Evolutionary conservation across 2,329 filamentous ascomycete genomes (phyloP), one percentile per base, ranked within the genome.

Genomic region (Cryphonectria naterciae): DNA sequence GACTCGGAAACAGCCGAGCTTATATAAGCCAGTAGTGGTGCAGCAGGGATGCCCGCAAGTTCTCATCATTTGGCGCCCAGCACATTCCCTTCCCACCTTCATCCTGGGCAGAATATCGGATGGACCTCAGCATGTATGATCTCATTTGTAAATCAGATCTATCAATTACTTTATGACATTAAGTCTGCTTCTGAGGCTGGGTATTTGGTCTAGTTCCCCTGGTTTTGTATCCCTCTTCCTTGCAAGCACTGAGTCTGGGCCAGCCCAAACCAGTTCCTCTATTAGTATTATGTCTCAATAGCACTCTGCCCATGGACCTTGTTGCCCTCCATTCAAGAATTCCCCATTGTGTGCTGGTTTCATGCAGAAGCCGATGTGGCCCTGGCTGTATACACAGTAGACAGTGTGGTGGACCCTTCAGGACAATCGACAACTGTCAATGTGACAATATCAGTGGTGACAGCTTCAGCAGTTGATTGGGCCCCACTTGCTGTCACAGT

Each of bases 1-100:
- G 64, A 17, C n/a, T 66, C 64, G 64, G 64, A 19, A 66, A 32
- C 22, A 66, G 32, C 64, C 64, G 63, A 52, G 63, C 41, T 65
- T 65, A 65, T 43, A 65, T 65, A 65, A 65, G 43, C 63, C 6
- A 10, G 4, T 32, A 32, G 32, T 32, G 32, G 32, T 11, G 19
- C 17, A 35, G 35, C 58, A 39, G 58, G 58, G 58, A 61, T 39
- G 7, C 25, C 56, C 25, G 13, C 56, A 17, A 13, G 28, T 2
- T 60, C 56, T 52, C 46, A 52, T 52, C 22, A 15, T 1, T 19
- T 46, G 43, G 19, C 43, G 22, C 10, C 49, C n/a, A 25, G n/a
- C 8, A 54, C 8, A 28, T 28, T 58, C 25, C 15, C 2, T n/a
- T 49, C 8, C 8, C 25, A 35, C 2, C 54, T 58, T 58, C 15